Percentiles rank a stretch among this genome's conserved stretches.
Evolutionary conservation across 2,329 filamentous ascomycete genomes (phyloP).

Genomic region (Talaromyces verruculosus): DNA sequence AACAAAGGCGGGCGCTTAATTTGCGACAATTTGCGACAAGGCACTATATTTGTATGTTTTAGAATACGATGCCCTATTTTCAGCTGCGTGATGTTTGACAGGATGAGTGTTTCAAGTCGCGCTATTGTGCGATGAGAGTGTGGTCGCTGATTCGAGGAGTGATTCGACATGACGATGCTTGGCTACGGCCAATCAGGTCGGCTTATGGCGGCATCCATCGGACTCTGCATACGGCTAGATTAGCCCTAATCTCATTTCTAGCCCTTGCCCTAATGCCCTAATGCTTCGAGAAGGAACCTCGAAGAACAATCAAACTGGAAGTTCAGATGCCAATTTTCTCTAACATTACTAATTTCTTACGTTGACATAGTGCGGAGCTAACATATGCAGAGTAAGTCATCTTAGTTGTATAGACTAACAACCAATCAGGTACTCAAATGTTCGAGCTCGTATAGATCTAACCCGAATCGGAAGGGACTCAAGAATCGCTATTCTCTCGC

Average conservation of each 20-base stretch:
- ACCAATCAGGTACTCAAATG: background rate
- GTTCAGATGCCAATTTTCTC: background rate
- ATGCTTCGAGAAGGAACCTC: background rate
- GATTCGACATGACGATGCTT: conserved; percentile 1
- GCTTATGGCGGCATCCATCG: background rate
- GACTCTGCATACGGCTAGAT: background rate
- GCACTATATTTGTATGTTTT: background rate
- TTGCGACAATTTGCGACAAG: background rate
- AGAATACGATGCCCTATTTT: conserved; percentile 7
- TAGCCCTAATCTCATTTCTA: background rate
- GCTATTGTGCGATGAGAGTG: background rate
- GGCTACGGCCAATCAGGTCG: background rate
- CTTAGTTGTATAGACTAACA: background rate
- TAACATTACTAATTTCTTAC: background rate
- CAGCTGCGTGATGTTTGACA: background rate
- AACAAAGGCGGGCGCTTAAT: conserved; percentile 7
- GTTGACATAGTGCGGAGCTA: background rate
- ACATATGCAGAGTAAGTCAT: background rate
- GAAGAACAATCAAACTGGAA: background rate
- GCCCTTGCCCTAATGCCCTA: conserved; percentile 6
- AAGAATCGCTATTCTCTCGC: background rate
- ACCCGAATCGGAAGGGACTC: background rate
- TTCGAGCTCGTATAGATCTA: conserved; percentile 3
- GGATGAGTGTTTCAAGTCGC: background rate
- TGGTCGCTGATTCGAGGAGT: background rate